A percentile compares a stretch with the other conserved stretches of the same genome.
Conservation (phyloP, 2,329 filamentous ascomycete species). For the Pseudocercospora pini-densiflorae region DNA sequence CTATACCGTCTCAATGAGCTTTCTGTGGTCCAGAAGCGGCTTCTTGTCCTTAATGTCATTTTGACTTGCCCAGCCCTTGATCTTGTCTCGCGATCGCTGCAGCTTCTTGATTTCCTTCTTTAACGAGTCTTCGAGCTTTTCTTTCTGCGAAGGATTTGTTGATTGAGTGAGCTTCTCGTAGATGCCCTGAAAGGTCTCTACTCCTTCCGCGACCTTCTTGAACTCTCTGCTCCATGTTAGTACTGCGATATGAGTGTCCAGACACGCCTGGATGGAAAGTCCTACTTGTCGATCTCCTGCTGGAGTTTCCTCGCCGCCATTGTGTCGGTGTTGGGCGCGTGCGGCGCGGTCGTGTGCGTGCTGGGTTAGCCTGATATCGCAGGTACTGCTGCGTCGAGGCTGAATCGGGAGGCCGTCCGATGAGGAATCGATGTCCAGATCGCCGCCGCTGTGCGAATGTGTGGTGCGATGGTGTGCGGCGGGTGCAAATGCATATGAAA, state of each 20-base stretch:
- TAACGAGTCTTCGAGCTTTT: constrained; percentile 96
- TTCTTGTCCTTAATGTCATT: constrained; percentile 99
- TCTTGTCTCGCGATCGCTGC: constrained; percentile 94
- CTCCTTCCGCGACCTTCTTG: constrained; percentile 96
- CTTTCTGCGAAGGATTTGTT: constrained; percentile 91
- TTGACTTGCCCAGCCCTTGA: constrained; percentile 98
- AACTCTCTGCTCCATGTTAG: constrained; percentile 57
- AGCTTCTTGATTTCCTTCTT: constrained; percentile 99
- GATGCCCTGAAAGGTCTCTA: constrained; percentile 88
- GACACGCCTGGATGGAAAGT: constrained; percentile 6
- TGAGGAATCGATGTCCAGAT: background rate
- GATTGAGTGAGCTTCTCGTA: constrained; percentile 98
- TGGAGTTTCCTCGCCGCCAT: constrained; percentile 97
- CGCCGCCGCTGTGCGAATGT: background rate
- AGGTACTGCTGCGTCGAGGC: background rate
- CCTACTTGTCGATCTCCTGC: constrained; percentile 89
- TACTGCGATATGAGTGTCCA: constrained; percentile 3
- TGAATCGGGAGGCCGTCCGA: background rate
- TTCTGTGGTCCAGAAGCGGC: constrained; percentile 89
- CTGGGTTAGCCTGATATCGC: background rate
- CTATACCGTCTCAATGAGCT: constrained; percentile 94
- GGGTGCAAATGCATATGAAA: constrained; percentile 10
- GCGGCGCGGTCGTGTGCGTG: constrained; percentile 12
- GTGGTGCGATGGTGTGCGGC: constrained; percentile 2
- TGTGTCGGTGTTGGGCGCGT: constrained; percentile 39